Percentiles rank a stretch among this genome's conserved stretches.
Conservation (phyloP, 2,329 filamentous ascomycete genomes). For the Exophiala bonariae region DNA sequence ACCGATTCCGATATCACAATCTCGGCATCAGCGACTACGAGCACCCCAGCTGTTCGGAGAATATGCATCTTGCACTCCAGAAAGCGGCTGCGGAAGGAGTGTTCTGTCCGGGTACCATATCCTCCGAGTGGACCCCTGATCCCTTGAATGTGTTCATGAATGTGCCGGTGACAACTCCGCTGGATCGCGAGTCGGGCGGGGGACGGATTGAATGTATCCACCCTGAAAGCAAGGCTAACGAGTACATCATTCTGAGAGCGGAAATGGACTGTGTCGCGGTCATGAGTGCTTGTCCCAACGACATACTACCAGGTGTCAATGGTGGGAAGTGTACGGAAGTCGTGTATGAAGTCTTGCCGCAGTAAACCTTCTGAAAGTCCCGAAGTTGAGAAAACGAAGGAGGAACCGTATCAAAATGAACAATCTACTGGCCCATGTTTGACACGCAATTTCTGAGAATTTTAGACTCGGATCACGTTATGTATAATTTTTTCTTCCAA, state of each 20-base stretch:
- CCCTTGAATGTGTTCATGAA: conserved; percentile 48
- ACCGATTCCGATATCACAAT: conserved; percentile 39
- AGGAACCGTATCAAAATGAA: no score
- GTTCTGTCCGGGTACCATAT: conserved; percentile 29
- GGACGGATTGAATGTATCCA: conserved; percentile 30
- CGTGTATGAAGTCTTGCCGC: conserved; percentile 20
- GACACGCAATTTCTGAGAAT: no score
- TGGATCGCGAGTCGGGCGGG: conserved; percentile 24
- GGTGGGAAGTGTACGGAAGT: conserved; percentile 35
- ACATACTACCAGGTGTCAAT: conserved; percentile 38
- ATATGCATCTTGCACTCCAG: conserved; percentile 36
- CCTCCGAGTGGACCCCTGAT: conserved; percentile 34
- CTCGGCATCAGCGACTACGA: conserved; percentile 33
- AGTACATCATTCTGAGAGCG: conserved; percentile 37
- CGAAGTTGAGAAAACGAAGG: no score
- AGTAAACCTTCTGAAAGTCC: no score
- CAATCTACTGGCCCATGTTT: no score
- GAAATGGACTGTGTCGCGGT: conserved; percentile 39
- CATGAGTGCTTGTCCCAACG: conserved; percentile 45
- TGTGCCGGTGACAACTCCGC: conserved; percentile 30
- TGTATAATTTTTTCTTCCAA: no score
- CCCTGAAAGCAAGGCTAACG: conserved; percentile 37
- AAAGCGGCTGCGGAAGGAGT: conserved; percentile 23
- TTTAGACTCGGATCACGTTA: no score
- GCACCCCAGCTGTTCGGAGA: conserved; percentile 43